These are phyloP conservation scores for Actinomortierella ambigua DNA, from an alignment of 371 early-diverging fungal genomes.

Conservation along the genomic window DNA sequence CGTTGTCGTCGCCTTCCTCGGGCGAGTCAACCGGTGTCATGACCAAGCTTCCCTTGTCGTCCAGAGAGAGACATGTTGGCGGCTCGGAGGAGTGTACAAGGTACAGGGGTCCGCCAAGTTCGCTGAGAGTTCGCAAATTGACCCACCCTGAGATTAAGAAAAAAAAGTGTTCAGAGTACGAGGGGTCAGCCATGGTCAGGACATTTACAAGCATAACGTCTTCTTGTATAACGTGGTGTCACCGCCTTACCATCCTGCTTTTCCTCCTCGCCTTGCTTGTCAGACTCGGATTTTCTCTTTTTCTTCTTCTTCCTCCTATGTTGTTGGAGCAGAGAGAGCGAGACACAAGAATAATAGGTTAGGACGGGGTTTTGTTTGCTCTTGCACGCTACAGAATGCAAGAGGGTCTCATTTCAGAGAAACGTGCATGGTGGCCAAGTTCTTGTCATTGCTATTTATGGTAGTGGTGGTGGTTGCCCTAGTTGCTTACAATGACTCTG, in stretches of 20 bases:
- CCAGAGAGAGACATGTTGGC: conserved; percentile 61
- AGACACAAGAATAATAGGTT: neutral
- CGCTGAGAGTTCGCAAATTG: conserved; percentile 60
- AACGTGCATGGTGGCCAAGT: too few species aligned
- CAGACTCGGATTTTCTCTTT: conserved; percentile 52
- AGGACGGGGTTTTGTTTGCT: neutral
- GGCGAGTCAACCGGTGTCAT: conserved; percentile 54
- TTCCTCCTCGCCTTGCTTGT: conserved; percentile 30
- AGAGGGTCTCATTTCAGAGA: too few species aligned
- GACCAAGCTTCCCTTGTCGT: conserved; percentile 57
- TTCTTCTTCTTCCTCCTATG: conserved; percentile 64
- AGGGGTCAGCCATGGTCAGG: too few species aligned
- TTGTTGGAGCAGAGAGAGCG: neutral
- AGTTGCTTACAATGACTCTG: conserved; percentile 49
- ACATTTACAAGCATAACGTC: too few species aligned
- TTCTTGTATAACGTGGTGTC: too few species aligned
- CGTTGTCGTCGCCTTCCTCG: conserved; percentile 14
- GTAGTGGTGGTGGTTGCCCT: too few species aligned
- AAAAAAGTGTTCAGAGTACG: neutral
- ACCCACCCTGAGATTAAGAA: conserved; percentile 70
- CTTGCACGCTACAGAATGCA: neutral
- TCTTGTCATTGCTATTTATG: too few species aligned
- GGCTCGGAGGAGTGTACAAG: conserved; percentile 70
- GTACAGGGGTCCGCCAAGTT: conserved; percentile 75
- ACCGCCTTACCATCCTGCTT: conserved; percentile 48